Evolutionary conservation across 2,329 filamentous ascomycete species (phyloP), one percentile per base, ranked within the genome.

Genomic region (Paecilomyces niveus): DNA sequence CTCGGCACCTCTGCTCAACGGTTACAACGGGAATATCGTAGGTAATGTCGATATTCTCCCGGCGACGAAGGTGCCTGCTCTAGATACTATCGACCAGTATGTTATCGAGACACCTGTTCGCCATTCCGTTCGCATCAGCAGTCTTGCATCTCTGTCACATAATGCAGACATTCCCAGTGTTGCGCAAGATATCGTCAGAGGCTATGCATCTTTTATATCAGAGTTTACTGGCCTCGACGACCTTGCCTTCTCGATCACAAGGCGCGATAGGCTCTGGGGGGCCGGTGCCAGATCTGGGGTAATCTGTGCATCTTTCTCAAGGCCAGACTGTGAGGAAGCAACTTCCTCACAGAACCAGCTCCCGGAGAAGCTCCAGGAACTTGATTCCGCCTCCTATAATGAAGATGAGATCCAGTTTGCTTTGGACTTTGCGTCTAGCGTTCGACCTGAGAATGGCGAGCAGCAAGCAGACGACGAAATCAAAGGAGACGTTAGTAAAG

Each of bases 61-160:
- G 1, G 56, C 66, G 15, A 69, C 67, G 24, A 70, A 66, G 54
- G 57, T 70, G 33, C 67, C 67, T 33, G 61, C 65, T 9, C 57
- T 70, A 54, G 64, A 70, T 53, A 67, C 66, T 3, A 56, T 65
- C 56, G 66, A 70, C 56, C 63, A 57, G 22, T 68, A 68, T 60
- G 62, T 56, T 13, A 58, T 63, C 13, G 57, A 63, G n/a, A 56
- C 45, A 10, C 13, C 55, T 50, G 31, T 53, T 9, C 57, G 45
- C 2, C 39, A 51, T 54, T 9, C 49, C 7, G 52, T 60, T 32
- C 60, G 53, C n/a, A 55, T 51, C 22, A 67, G 62, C 51, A 54
- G 61, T 15, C 54, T 21, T 62, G 60, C 45, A 52, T 59, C 26
- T 55, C 53, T 67, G 31, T 39, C 31, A 10, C 64, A 56, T 57